phyloP scores from a whole-genome alignment of 345 rosid genomes.

The Arabidopsis arenosa region DNA sequence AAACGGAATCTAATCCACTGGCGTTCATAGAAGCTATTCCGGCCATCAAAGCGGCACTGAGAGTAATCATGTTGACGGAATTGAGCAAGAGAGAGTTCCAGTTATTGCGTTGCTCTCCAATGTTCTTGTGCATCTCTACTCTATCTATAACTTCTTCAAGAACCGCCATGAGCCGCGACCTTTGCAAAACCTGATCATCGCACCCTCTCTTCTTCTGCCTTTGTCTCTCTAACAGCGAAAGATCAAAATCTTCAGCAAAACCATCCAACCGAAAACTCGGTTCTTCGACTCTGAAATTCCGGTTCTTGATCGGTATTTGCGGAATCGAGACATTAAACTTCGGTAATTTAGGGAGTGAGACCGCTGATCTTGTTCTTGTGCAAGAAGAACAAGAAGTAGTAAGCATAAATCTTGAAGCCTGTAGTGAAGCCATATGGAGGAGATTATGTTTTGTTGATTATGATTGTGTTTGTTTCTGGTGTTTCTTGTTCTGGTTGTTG shows the following conservation, averaged over 20 bases:
- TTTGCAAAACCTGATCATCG: conserved; percentile 20
- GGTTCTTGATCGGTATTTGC: conserved; percentile 19
- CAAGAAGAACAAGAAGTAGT: conserved; percentile 39
- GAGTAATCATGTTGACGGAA: conserved; percentile 66
- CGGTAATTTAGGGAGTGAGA: conserved; percentile 52
- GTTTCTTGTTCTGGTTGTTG: background rate
- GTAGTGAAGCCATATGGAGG: conserved; percentile 48
- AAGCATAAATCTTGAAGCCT: conserved; percentile 42
- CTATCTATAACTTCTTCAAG: conserved; percentile 60
- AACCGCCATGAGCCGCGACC: conserved; percentile 48
- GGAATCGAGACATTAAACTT: conserved; percentile 37
- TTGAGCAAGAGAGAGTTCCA: conserved; percentile 66
- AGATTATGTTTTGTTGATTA: background rate
- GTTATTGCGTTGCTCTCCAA: conserved; percentile 60
- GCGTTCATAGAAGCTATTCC: conserved; percentile 48
- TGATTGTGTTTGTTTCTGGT: background rate
- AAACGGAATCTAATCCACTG: conserved; percentile 26
- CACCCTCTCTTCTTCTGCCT: conserved; percentile 13
- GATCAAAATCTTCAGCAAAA: background rate
- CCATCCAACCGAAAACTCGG: conserved; percentile 11
- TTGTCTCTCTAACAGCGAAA: background rate
- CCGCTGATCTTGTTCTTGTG: conserved; percentile 40
- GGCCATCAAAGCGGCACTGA: conserved; percentile 55
- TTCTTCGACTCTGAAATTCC: background rate
- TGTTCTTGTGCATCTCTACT: conserved; percentile 64